Evolutionary conservation across 805 yeast species (phyloP).

Genomic region (Wickerhamiella dianesei): DNA sequence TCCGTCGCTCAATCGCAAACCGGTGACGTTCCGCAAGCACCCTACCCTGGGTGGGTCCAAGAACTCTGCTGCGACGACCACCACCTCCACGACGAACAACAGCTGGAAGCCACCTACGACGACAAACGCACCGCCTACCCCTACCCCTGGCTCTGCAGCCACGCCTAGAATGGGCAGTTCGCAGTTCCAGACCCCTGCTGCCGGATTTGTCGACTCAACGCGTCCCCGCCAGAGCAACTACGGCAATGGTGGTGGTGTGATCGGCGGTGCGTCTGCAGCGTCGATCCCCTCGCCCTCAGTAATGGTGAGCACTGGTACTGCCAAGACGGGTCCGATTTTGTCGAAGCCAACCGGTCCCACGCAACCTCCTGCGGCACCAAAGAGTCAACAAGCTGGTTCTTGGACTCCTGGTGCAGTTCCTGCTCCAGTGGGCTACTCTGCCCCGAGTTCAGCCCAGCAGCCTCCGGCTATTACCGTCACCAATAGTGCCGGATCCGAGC

Average conservation of each 20-base stretch:
- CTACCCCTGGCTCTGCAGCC: background rate
- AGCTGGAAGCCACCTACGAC: background rate
- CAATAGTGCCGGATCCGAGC: background rate
- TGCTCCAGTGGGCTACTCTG: background rate
- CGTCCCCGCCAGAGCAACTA: background rate
- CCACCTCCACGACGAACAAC: background rate
- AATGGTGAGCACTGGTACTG: constrained; percentile 18
- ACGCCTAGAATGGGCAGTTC: background rate
- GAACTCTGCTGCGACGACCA: background rate
- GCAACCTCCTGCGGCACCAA: background rate
- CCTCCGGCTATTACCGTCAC: constrained; percentile 1
- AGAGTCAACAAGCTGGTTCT: background rate
- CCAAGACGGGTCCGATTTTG: constrained; percentile 22
- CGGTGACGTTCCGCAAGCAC: constrained; percentile 24
- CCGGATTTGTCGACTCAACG: background rate
- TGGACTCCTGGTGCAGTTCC: background rate
- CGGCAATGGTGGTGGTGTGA: background rate
- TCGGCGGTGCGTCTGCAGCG: constrained; percentile 3
- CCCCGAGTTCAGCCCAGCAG: background rate
- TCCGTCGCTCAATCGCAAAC: constrained; percentile 23
- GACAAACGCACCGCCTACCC: background rate
- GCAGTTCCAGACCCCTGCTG: background rate
- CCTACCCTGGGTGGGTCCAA: constrained; percentile 18
- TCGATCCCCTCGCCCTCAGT: constrained; percentile 12
- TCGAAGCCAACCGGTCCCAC: background rate